Conservation (phyloP, 306 rosid species). For the Quercus alba region DNA sequence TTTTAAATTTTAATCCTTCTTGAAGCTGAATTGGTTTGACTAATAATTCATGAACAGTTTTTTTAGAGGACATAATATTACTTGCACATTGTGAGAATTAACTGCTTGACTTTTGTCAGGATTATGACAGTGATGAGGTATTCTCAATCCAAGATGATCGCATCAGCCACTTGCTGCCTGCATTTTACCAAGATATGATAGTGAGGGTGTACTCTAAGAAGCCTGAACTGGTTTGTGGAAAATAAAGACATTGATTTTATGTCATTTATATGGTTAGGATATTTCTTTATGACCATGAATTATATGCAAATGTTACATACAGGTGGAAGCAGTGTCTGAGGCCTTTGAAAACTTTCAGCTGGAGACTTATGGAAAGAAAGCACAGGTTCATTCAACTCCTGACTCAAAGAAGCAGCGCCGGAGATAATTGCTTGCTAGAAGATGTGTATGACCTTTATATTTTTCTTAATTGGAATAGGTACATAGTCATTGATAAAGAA, state of each 20-base stretch:
- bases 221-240: constrained; percentile 70
- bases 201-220: constrained; percentile 86
- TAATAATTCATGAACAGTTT: neutral
- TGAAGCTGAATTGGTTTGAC: neutral
- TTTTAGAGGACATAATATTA: neutral
- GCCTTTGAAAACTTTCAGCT: too few relatives aligned
- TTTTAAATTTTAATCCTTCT: neutral
- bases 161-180: constrained; percentile 82
- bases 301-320: constrained; percentile 6
- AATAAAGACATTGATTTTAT: neutral
- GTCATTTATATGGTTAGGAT: neutral
- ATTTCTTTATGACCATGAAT: neutral
- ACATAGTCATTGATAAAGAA: too few relatives aligned
- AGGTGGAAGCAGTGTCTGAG: constrained; percentile 87
- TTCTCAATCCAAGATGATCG: constrained; percentile 53
- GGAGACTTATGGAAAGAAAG: too few relatives aligned
- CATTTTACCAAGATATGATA: constrained; percentile 62
- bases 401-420: too few relatives aligned
- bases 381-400: too few relatives aligned
- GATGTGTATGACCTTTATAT: too few relatives aligned
- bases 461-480: too few relatives aligned
- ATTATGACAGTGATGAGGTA: constrained; percentile 57
- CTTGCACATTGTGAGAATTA: constrained; percentile 10
- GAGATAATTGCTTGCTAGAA: too few relatives aligned
- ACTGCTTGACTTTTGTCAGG: constrained; percentile 44